These are phyloP conservation scores for Fonsecaea pedrosoi DNA, from an alignment of 2,329 filamentous ascomycete genomes.

Conservation along the genomic window DNA sequence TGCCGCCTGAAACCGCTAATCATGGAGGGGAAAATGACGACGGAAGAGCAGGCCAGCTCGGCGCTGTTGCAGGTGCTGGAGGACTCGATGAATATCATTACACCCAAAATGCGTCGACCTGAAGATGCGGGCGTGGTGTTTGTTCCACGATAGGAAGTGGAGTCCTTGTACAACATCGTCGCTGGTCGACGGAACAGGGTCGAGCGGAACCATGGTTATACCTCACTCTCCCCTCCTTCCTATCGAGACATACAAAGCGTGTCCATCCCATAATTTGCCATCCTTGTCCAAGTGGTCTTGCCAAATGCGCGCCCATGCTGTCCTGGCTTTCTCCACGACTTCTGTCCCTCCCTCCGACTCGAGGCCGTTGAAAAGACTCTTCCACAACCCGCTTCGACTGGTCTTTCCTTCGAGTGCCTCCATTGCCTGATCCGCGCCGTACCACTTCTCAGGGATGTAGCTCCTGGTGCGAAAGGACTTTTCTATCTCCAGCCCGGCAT, in stretches of 20 bases:
- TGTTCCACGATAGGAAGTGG: constrained; percentile 10
- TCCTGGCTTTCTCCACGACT: constrained; percentile 14
- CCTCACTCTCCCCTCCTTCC: constrained; percentile 20
- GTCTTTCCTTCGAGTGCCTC: constrained; percentile 24
- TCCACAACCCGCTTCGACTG: constrained; percentile 18
- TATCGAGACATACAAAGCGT: constrained; percentile 30
- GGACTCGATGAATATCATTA: constrained; percentile 23
- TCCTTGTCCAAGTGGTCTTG: constrained; percentile 22
- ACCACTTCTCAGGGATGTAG: constrained; percentile 25
- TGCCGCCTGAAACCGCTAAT: constrained; percentile 28
- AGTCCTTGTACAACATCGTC: neutral
- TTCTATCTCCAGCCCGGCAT: constrained; percentile 26
- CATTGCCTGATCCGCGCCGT: constrained; percentile 14
- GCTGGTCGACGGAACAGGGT: neutral
- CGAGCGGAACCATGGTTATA: neutral
- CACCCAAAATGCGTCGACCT: constrained; percentile 25
- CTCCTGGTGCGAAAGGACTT: constrained; percentile 25
- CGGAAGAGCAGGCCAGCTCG: constrained; percentile 24
- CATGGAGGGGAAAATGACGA: constrained; percentile 22
- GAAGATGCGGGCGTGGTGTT: constrained; percentile 31
- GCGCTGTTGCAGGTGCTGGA: constrained; percentile 27
- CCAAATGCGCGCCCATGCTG: constrained; percentile 25
- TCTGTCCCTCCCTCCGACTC: neutral
- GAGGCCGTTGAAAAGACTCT: neutral
- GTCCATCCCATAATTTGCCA: constrained; percentile 25